These are phyloP conservation scores for Hypoxylon cercidicola DNA, from an alignment of 495 filamentous ascomycete genomes.

Conservation along the genomic window DNA sequence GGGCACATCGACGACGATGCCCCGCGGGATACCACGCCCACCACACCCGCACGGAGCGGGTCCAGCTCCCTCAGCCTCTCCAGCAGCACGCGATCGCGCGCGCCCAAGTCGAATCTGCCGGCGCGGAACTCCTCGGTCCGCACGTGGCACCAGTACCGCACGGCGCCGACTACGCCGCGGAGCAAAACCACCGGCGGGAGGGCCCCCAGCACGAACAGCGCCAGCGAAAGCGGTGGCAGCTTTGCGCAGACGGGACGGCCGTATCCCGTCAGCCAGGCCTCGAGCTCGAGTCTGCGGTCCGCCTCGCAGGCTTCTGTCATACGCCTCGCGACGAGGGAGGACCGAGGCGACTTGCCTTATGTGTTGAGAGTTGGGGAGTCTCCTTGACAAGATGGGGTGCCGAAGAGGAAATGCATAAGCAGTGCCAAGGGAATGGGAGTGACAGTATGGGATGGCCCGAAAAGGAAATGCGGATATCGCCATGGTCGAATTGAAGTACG, in stretches of 20 bases:
- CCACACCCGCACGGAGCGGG: slow-evolving; percentile 38
- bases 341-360: slow-evolving; percentile 54
- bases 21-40: slow-evolving; percentile 44
- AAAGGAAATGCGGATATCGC: too few relatives aligned
- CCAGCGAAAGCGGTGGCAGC: slow-evolving; percentile 34
- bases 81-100: slow-evolving; percentile 43
- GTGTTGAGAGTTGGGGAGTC: slow-evolving; percentile 48
- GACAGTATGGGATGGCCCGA: too few relatives aligned
- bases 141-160: slow-evolving; percentile 54
- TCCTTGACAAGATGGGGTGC: not conserved
- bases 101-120: slow-evolving; percentile 24
- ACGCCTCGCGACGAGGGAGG: slow-evolving; percentile 49
- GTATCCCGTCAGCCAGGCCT: slow-evolving; percentile 52
- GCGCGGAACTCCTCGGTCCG: slow-evolving; percentile 51
- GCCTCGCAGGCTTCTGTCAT: slow-evolving; percentile 51
- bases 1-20: slow-evolving; percentile 61
- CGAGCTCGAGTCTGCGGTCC: slow-evolving; percentile 54
- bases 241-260: slow-evolving; percentile 56
- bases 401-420: slow-evolving; percentile 3
- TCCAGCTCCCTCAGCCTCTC: slow-evolving; percentile 36
- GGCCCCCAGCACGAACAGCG: slow-evolving; percentile 49
- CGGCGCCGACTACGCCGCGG: slow-evolving; percentile 63
- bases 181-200: slow-evolving; percentile 44
- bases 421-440: too few relatives aligned
- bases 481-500: too few relatives aligned